Base-by-base conservation (phyloP, 2,329 filamentous ascomycete genomes). In the Cordyceps fumosorosea region DNA sequence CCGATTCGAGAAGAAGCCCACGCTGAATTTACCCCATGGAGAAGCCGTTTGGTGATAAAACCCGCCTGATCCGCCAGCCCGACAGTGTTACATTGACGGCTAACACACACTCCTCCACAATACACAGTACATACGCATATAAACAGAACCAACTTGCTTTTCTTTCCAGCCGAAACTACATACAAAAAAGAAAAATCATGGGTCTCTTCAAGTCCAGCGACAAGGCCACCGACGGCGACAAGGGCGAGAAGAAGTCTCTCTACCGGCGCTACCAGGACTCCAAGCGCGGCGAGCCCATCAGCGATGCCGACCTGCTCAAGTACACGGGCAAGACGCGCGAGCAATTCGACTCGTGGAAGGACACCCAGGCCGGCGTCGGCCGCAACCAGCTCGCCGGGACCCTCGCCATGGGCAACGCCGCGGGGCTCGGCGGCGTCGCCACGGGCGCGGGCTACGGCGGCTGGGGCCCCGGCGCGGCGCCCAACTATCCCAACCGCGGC, bases 261-360 rank as follows among this genome's bases (percentile, higher is more conserved):
- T 75, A 73, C 66, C 67, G 69, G 40, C 69, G 71, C 60, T 70
- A 67, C 62, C 69, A 72, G 56, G 70, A 71, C 52, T 68, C 69
- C 48, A 76, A 75, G 65, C 67, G 66, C 44, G 66, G 69, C 52
- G 57, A 62, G 12, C 66, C 68, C 24, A 70, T 75, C 52, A 74
- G 70, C 64, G 75, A 78, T 62, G 74, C 75, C 12, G 76, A 77
- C 64, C 65, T 78, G 32, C 56, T 69, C 32, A 77, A 76, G 64
- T 76, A 77, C 70, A 77, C 76, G 40, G 76, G 77, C 66, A 78
- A 72, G 66, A 66, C 67, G 26, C 67, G 66, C 16, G 67, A 55
- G 0, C 64, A 72, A 63, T 65, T 73, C n/a, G 62, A 66, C 24
- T 63, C 65, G 2, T 72, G 42, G 50, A 60, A 60, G 51, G 73